Percentiles rank a stretch among this genome's conserved stretches.
Conservation (phyloP, 2,329 filamentous ascomycete genomes). For the Neocatenulostroma microsporum region DNA sequence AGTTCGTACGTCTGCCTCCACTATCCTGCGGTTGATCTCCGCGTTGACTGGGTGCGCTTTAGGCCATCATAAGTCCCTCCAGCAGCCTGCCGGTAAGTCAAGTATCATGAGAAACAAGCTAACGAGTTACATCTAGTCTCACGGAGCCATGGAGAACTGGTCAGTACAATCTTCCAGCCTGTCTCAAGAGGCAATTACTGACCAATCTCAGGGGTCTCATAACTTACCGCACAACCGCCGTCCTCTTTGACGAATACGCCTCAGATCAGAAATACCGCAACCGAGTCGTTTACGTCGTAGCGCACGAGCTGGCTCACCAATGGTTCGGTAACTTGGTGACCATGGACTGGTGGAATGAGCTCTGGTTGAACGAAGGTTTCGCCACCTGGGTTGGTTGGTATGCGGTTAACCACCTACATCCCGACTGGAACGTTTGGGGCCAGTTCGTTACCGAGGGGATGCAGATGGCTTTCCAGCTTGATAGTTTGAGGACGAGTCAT, state of each 20-base stretch:
- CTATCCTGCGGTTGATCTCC: neutral
- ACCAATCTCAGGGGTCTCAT: constrained; percentile 82
- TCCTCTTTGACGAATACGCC: constrained; percentile 86
- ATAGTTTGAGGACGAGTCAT: constrained; percentile 84
- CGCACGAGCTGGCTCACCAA: constrained; percentile 91
- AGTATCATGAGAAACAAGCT: constrained; percentile 25
- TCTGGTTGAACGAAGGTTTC: constrained; percentile 94
- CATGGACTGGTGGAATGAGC: constrained; percentile 74
- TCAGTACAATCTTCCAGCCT: neutral
- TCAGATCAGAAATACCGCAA: constrained; percentile 89
- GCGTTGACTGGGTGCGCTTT: constrained; percentile 15
- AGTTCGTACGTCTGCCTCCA: constrained; percentile 62
- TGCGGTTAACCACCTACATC: constrained; percentile 77
- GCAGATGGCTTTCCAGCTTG: constrained; percentile 82
- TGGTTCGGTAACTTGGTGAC: constrained; percentile 95
- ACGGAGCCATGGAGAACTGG: constrained; percentile 82
- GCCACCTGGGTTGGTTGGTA: constrained; percentile 98
- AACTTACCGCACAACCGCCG: constrained; percentile 82
- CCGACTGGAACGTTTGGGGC: constrained; percentile 91
- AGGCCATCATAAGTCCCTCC: constrained; percentile 38
- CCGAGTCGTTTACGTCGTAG: constrained; percentile 89
- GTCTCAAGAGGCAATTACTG: neutral
- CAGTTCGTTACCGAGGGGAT: constrained; percentile 95
- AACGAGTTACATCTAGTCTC: constrained; percentile 43
- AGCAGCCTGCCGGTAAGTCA: no score